Evolutionary conservation across 257 asterid genomes (phyloP).

Genomic region (Ilex aquifolium): DNA sequence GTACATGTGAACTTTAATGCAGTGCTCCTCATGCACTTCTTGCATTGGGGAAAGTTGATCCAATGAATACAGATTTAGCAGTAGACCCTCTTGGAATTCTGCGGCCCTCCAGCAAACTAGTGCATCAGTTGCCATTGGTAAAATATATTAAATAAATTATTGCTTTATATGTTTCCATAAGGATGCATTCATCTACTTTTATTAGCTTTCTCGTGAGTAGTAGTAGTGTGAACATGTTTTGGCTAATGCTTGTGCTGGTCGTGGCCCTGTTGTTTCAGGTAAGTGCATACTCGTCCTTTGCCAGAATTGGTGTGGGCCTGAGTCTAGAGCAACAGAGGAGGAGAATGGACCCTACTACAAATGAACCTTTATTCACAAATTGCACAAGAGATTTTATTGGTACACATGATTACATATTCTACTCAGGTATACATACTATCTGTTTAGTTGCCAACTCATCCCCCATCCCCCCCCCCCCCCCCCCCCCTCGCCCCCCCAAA

Average conservation of each 20-base stretch:
- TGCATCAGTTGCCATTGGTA: slow-evolving; percentile 94
- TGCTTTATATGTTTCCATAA: no score
- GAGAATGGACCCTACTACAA: slow-evolving; percentile 78
- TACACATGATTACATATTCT: slow-evolving; percentile 94
- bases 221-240: no score
- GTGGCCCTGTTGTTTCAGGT: slow-evolving; percentile 44
- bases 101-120: slow-evolving; percentile 60
- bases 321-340: slow-evolving; percentile 76
- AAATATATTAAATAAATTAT: background rate
- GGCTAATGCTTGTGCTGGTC: slow-evolving; percentile 1
- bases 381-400: slow-evolving; percentile 93
- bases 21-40: slow-evolving; percentile 98
- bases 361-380: slow-evolving; percentile 88
- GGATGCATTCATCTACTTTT: no score
- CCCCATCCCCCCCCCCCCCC: background rate
- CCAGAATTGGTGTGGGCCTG: slow-evolving; percentile 62
- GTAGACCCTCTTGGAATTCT: slow-evolving; percentile 85
- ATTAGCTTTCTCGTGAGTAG: no score
- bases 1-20: slow-evolving; percentile 8
- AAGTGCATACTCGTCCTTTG: slow-evolving; percentile 98
- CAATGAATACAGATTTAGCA: slow-evolving; percentile 71
- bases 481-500: no score
- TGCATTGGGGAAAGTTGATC: slow-evolving; percentile 97
- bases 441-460: background rate
- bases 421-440: slow-evolving; percentile 56